Evolutionary conservation across 1,139 yeast species (phyloP), one percentile per base, ranked within the genome.

Genomic region (Yamadazyma siamensis): DNA sequence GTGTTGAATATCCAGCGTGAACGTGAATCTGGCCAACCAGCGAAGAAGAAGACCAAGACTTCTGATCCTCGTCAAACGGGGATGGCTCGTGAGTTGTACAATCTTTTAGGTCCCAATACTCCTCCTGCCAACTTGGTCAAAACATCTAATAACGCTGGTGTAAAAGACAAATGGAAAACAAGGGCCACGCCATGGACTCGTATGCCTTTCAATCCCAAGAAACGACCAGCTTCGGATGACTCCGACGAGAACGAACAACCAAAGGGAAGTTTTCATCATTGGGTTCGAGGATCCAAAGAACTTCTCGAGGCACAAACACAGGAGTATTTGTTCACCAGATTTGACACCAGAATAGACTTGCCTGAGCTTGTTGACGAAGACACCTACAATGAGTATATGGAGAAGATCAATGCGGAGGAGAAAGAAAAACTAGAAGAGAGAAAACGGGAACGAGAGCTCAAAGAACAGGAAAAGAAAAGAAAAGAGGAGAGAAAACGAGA

Each of bases 31-130:
- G 47, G 44, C 14, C 60, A 52, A 31, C 71, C 70, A 4, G 54
- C 59, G 2, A 64, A 64, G 47, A 67, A 66, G 49, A 59, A 59
- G 35, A 60, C 61, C 33, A 77, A 57, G 28, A 27, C 42, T 3
- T 26, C 38, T 15, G 47, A 38, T 26, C 34, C 41, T 3, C 70
- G 71, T 39, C 74, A 72, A 39, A 77, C 86, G 12, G 96, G 96
- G 13, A 83, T 91, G 78, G 94, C 87, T 40, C 71, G 98, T 43
- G 98, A 91, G 54, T 65, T 91, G 32, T 89, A 83, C 56, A 84
- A 83, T 45, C 67, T 94, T 36, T 64, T 94, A 24, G 98, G 99
- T 2, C 91, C 94, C 24, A 88, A 87, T 54, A 80, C 95, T 2
- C 96, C 98, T 0, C 94, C 98, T 1, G 77, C 88, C 3, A 67